A percentile compares a stretch with the other conserved stretches of the same genome.
phyloP scores from a whole-genome alignment of 495 filamentous ascomycete genomes.

The Daldinia bambusicola region DNA sequence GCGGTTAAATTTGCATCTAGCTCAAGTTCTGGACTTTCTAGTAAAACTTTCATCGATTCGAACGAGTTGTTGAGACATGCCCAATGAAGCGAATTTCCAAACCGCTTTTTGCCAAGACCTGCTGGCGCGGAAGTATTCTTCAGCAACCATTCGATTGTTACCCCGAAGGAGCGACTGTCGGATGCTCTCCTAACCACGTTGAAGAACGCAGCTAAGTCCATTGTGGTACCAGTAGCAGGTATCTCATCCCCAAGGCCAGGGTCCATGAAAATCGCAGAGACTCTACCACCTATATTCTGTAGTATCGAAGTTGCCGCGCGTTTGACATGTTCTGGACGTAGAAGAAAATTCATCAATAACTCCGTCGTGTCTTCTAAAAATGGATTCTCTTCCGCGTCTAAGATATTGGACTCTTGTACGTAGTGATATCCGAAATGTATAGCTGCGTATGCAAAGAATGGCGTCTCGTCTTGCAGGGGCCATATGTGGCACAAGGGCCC shows the following conservation, averaged over 20 bases:
- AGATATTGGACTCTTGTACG: constrained; percentile 13
- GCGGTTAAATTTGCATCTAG: constrained; percentile 13
- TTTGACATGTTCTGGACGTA: constrained; percentile 22
- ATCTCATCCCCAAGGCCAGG: neutral
- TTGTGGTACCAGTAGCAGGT: constrained; percentile 13
- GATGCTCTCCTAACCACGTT: constrained; percentile 15
- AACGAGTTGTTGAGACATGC: constrained; percentile 25
- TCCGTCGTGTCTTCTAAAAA: constrained; percentile 13
- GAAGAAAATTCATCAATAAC: constrained; percentile 15
- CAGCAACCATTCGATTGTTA: constrained; percentile 30
- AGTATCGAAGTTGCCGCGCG: constrained; percentile 23
- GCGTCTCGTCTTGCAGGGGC: constrained; percentile 29
- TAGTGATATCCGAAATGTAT: constrained; percentile 49
- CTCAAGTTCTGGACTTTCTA: constrained; percentile 20
- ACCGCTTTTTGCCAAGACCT: neutral
- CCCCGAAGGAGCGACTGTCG: constrained; percentile 1
- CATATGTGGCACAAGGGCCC: constrained; percentile 40
- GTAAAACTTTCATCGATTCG: constrained; percentile 29
- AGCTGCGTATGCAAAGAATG: constrained; percentile 49
- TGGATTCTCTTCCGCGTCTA: constrained; percentile 13
- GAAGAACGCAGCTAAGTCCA: constrained; percentile 33
- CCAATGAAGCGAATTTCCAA: constrained; percentile 38
- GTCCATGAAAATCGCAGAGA: constrained; percentile 13
- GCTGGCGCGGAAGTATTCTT: constrained; percentile 3
- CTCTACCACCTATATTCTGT: constrained; percentile 18